Evolutionary conservation across 257 asterid genomes (phyloP).

Genomic region (Nicotiana obtusifolia): DNA sequence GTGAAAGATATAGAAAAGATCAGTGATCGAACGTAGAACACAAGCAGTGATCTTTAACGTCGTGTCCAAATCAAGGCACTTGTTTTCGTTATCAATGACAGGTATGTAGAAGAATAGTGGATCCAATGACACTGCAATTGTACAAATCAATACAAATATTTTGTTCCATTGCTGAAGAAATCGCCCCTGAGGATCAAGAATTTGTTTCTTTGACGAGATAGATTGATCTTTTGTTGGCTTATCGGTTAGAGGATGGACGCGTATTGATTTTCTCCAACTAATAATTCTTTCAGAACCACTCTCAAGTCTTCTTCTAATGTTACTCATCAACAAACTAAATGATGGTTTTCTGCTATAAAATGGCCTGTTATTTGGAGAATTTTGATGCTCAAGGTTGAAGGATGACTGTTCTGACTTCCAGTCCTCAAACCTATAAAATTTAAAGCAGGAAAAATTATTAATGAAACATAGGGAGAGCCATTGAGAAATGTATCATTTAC

Average conservation of each 20-base stretch:
- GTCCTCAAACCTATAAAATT: conserved; percentile 37
- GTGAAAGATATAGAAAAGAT: conserved; percentile 48
- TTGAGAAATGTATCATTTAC: background rate
- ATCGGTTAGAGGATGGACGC: conserved; percentile 5
- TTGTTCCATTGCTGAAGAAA: conserved; percentile 58
- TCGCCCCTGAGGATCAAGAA: conserved; percentile 49
- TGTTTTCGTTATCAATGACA: conserved; percentile 20
- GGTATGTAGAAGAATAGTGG: conserved; percentile 72
- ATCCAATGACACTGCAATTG: conserved; percentile 46
- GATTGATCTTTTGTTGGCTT: conserved; percentile 8
- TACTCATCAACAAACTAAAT: conserved; percentile 22
- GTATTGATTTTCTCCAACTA: conserved; percentile 23
- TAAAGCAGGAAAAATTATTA: background rate
- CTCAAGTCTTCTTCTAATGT: conserved; percentile 24
- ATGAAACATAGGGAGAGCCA: background rate
- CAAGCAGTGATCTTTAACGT: conserved; percentile 37
- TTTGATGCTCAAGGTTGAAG: background rate
- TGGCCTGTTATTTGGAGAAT: background rate
- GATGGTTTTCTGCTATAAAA: conserved; percentile 21
- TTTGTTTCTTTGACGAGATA: background rate
- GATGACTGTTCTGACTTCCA: conserved; percentile 30
- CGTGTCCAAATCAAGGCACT: conserved; percentile 44
- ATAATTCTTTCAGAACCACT: conserved; percentile 26
- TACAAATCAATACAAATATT: conserved; percentile 41
- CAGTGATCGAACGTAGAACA: conserved; percentile 48